A percentile compares a stretch with the other conserved stretches of the same genome.
These are phyloP conservation scores for Globisporangium uncinulatum DNA, from an alignment of 352 stramenopile genomes.

Conservation along the genomic window DNA sequence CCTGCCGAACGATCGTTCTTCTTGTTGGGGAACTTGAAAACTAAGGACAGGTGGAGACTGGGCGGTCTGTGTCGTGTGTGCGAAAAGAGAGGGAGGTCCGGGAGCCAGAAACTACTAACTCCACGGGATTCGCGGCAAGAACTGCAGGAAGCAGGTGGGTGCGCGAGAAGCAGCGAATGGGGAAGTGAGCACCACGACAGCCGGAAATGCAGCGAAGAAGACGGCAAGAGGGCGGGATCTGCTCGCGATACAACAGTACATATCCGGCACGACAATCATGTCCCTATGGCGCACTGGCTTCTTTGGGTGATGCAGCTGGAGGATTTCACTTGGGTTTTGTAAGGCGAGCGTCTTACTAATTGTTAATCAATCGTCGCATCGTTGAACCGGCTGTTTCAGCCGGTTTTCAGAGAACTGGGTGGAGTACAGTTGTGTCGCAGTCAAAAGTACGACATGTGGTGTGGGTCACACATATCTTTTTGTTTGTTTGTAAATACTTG, in stretches of 20 bases:
- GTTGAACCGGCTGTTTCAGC: background rate
- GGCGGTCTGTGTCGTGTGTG: background rate
- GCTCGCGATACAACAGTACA: background rate
- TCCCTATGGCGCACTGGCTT: background rate
- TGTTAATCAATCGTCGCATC: background rate
- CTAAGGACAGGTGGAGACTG: no score
- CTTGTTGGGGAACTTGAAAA: background rate
- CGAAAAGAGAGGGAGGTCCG: no score
- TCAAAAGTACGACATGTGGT: background rate
- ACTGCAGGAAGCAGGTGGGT: no score
- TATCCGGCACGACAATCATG: background rate
- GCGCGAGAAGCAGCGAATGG: no score
- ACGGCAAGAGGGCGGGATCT: background rate
- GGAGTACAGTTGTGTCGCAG: background rate
- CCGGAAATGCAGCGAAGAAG: no score
- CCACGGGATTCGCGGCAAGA: no score
- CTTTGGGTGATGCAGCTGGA: background rate
- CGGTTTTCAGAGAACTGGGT: no score
- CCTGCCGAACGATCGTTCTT: background rate
- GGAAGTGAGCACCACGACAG: no score
- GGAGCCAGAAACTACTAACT: no score
- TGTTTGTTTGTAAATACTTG: no score
- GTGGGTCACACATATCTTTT: no score
- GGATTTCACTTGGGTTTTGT: no score
- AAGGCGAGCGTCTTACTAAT: background rate